Evolutionary conservation across 1,139 yeast species (phyloP).

Genomic region (Suhomyces ambrosiae): DNA sequence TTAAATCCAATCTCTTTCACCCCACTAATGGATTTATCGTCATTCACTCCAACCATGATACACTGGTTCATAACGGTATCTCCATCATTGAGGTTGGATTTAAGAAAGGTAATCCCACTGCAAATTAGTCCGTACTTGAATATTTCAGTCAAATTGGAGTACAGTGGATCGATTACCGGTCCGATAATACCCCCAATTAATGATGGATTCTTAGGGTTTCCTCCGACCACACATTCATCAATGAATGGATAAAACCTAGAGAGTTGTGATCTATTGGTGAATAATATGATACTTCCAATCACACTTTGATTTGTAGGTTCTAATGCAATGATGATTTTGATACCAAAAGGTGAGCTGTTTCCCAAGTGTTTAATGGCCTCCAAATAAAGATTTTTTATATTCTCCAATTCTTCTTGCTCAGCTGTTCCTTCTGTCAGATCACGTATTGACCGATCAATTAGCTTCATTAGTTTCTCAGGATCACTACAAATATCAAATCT

Average conservation of each 20-base stretch:
- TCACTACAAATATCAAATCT: constrained; percentile 57
- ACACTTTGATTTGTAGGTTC: constrained; percentile 57
- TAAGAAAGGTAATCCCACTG: constrained; percentile 58
- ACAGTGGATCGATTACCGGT: constrained; percentile 57
- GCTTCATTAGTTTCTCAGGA: constrained; percentile 39
- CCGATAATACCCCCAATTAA: constrained; percentile 60
- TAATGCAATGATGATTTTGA: constrained; percentile 56
- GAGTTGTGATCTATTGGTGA: constrained; percentile 50
- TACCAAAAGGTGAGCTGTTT: constrained; percentile 28
- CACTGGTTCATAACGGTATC: constrained; percentile 34
- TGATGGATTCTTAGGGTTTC: constrained; percentile 11
- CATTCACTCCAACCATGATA: constrained; percentile 43
- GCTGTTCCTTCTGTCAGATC: constrained; percentile 10
- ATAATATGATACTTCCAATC: constrained; percentile 57
- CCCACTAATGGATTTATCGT: constrained; percentile 38
- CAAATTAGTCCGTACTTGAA: constrained; percentile 61
- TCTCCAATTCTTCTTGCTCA: constrained; percentile 17
- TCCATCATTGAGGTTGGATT: constrained; percentile 35
- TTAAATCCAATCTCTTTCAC: constrained; percentile 47
- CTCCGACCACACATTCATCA: constrained; percentile 30
- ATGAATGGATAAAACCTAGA: constrained; percentile 57
- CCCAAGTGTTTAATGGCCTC: constrained; percentile 25
- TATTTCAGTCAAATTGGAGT: constrained; percentile 56
- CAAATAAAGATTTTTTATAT: constrained; percentile 21
- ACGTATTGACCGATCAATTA: constrained; percentile 28